phyloP scores from a whole-genome alignment of 2,329 filamentous ascomycete genomes.

The Lomentospora prolificans region DNA sequence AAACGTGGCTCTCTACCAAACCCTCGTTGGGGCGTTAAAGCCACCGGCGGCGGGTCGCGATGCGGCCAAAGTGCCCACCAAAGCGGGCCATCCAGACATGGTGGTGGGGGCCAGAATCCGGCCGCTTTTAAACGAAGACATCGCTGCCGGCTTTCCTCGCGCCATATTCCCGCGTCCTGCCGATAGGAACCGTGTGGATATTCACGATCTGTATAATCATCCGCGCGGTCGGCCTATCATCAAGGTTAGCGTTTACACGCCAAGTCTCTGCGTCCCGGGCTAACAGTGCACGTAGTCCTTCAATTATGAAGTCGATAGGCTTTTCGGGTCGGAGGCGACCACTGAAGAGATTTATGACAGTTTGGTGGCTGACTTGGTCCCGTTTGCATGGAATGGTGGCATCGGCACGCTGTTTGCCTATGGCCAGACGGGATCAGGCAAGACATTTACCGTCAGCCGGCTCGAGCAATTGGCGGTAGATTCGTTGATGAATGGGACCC shows the following conservation, averaged over 20 bases:
- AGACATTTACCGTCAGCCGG: slow-evolving; percentile 33
- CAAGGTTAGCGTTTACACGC: slow-evolving; percentile 14
- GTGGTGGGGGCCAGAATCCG: slow-evolving; percentile 26
- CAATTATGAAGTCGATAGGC: neutral
- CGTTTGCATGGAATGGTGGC: slow-evolving; percentile 35
- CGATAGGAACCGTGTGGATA: slow-evolving; percentile 19
- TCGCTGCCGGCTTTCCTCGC: slow-evolving; percentile 18
- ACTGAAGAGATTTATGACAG: neutral
- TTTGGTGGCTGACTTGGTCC: slow-evolving; percentile 27
- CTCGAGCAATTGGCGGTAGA: slow-evolving; percentile 30
- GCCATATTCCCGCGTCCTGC: slow-evolving; percentile 17
- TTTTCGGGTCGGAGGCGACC: neutral
- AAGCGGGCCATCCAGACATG: slow-evolving; percentile 16
- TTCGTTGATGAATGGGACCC: slow-evolving; percentile 19
- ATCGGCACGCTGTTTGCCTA: slow-evolving; percentile 39
- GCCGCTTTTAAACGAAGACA: slow-evolving; percentile 25
- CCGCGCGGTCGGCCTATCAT: slow-evolving; percentile 22
- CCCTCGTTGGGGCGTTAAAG: neutral
- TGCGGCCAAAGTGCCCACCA: no score
- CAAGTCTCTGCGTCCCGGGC: neutral
- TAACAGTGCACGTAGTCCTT: neutral
- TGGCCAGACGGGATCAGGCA: slow-evolving; percentile 39
- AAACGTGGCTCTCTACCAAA: neutral
- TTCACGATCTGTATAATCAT: slow-evolving; percentile 26
- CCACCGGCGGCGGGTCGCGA: neutral